Evolutionary conservation across 495 filamentous ascomycete species (phyloP).

Genomic region (Neurospora sp.): DNA sequence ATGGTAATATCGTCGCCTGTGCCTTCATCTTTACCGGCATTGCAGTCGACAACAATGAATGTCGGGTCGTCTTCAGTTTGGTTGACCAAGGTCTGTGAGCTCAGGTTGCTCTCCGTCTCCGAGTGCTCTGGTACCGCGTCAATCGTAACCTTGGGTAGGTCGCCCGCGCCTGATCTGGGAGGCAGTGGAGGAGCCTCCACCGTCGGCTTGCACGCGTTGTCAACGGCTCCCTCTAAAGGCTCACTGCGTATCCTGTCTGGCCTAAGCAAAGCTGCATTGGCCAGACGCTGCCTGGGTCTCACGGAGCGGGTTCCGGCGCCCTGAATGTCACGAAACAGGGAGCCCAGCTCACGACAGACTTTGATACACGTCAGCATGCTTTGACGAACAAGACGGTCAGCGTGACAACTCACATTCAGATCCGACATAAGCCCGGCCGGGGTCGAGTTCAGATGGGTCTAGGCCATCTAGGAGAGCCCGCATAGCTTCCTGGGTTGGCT

Average conservation of each 20-base stretch:
- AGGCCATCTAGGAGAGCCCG: constrained; percentile 54
- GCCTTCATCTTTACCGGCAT: background rate
- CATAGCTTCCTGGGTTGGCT: constrained; percentile 48
- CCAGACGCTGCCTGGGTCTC: constrained; percentile 69
- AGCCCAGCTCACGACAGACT: constrained; percentile 65
- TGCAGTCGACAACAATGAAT: constrained; percentile 4
- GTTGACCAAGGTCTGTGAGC: constrained; percentile 37
- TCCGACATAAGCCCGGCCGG: constrained; percentile 33
- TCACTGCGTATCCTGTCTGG: constrained; percentile 13
- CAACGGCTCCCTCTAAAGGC: constrained; percentile 1
- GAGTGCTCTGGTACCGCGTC: constrained; percentile 9
- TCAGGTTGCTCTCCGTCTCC: constrained; percentile 26
- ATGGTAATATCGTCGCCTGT: constrained; percentile 6
- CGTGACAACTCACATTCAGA: constrained; percentile 45
- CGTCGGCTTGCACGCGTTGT: background rate
- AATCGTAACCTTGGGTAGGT: constrained; percentile 7
- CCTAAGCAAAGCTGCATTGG: constrained; percentile 53
- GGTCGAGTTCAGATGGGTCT: constrained; percentile 21
- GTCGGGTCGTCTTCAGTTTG: constrained; percentile 19
- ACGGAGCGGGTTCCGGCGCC: constrained; percentile 39
- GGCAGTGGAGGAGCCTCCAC: constrained; percentile 17
- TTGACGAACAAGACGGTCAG: background rate
- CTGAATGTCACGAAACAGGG: constrained; percentile 65
- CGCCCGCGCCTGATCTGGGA: constrained; percentile 10
- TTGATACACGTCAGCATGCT: background rate